Evolutionary conservation across 352 stramenopile species (phyloP).

Genomic region (Pythium chondricola): DNA sequence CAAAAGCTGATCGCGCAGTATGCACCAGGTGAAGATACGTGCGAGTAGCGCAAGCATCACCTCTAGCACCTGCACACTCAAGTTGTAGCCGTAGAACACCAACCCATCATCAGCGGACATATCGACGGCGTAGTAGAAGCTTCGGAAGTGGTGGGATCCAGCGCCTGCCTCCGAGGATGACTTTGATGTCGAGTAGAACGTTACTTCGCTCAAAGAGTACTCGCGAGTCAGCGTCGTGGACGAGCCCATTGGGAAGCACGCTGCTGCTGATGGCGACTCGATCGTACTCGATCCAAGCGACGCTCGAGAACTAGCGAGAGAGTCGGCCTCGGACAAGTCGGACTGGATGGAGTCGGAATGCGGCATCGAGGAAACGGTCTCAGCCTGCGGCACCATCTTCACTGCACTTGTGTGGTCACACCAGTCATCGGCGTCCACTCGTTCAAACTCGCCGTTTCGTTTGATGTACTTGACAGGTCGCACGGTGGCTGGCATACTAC

Average conservation of each 20-base stretch:
- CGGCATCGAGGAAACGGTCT: slow-evolving; percentile 1
- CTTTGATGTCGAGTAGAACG: slow-evolving; percentile 30
- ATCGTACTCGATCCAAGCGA: slow-evolving; percentile 25
- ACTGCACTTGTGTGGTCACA: not conserved
- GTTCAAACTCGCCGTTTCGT: not conserved
- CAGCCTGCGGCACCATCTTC: slow-evolving; percentile 11
- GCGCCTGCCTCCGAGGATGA: slow-evolving; percentile 1
- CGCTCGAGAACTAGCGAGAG: slow-evolving; percentile 9
- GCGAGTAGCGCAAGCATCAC: slow-evolving; percentile 43
- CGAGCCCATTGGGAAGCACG: slow-evolving; percentile 4
- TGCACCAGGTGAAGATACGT: slow-evolving; percentile 63
- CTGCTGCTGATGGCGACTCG: slow-evolving; percentile 18
- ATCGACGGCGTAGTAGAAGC: slow-evolving; percentile 76
- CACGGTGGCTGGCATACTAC: slow-evolving; percentile 43
- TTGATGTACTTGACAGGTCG: slow-evolving; percentile 22
- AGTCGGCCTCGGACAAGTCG: slow-evolving; percentile 64
- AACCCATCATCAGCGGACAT: slow-evolving; percentile 53
- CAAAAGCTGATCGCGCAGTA: slow-evolving; percentile 60
- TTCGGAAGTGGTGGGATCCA: too few species aligned
- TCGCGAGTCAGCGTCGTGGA: slow-evolving; percentile 11
- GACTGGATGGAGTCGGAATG: slow-evolving; percentile 70
- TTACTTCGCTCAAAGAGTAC: slow-evolving; percentile 53
- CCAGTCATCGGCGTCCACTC: slow-evolving; percentile 4
- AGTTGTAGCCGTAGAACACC: slow-evolving; percentile 71
- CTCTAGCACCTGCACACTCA: slow-evolving; percentile 58